phyloP scores from a whole-genome alignment of 148 eudicot genomes.

The Vaccinium darrowii region DNA sequence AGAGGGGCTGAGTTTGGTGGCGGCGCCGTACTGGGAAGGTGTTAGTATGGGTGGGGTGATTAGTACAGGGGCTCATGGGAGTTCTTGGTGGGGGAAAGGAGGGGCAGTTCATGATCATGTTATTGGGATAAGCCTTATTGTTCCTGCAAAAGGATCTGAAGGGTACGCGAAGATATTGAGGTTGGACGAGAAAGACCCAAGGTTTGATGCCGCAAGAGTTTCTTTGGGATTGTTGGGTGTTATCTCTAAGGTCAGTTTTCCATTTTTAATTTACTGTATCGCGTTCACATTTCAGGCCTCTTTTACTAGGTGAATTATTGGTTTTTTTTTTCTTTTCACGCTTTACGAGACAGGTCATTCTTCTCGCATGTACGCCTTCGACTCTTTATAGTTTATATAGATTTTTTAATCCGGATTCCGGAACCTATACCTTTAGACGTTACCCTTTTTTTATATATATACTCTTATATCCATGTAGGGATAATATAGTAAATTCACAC shows the following conservation, averaged over 20 bases:
- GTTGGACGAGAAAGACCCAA: constrained; percentile 35
- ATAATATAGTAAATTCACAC: too few species aligned
- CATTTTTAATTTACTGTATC: background rate
- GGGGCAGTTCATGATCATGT: constrained; percentile 86
- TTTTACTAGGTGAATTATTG: too few species aligned
- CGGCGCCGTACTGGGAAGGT: constrained; percentile 92
- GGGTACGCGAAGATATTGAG: constrained; percentile 63
- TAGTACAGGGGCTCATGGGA: constrained; percentile 76
- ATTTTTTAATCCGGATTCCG: too few species aligned
- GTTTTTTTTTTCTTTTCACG: too few species aligned
- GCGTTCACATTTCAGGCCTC: too few species aligned
- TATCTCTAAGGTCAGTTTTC: constrained; percentile 62
- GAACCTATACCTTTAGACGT: too few species aligned
- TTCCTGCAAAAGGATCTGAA: constrained; percentile 36
- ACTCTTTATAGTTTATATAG: too few species aligned
- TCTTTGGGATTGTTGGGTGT: constrained; percentile 84
- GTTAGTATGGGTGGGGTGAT: constrained; percentile 63
- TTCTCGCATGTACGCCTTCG: too few species aligned
- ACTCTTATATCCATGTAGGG: too few species aligned
- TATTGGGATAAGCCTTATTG: constrained; percentile 51
- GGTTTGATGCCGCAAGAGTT: constrained; percentile 61
- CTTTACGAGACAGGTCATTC: too few species aligned
- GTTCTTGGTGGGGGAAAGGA: constrained; percentile 90
- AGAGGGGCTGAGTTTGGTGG: constrained; percentile 58
- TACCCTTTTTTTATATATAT: too few species aligned